Evolutionary conservation across 257 asterid genomes (phyloP).

Genomic region (Eucommia ulmoides): DNA sequence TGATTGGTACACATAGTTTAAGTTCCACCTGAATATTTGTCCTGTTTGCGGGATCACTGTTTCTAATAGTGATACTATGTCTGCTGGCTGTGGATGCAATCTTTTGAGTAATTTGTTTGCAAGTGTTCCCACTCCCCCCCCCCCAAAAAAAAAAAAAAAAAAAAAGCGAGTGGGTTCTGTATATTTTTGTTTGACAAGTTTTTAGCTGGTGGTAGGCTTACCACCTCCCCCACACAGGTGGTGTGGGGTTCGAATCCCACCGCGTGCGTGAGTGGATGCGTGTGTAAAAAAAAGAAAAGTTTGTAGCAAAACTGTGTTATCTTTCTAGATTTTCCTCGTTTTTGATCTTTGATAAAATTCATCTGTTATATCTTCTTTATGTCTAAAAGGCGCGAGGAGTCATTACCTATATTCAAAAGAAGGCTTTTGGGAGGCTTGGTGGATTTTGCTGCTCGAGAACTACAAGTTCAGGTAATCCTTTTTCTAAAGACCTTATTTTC

Average conservation of each 20-base stretch:
- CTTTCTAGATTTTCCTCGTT: no score
- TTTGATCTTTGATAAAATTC: not conserved
- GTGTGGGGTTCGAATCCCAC: no score
- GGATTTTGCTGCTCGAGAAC: constrained; percentile 93
- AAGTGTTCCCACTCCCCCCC: no score
- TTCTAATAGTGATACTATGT: no score
- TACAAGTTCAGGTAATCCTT: constrained; percentile 76
- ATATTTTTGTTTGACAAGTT: not conserved
- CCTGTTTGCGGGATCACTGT: not conserved
- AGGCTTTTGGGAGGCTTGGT: constrained; percentile 87
- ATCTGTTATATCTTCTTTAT: constrained; percentile 5
- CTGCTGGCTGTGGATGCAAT: not conserved
- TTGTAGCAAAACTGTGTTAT: no score
- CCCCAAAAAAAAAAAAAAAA: no score
- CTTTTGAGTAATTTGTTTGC: not conserved
- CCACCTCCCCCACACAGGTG: no score
- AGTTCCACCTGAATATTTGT: not conserved
- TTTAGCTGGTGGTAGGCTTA: not conserved
- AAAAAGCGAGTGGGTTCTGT: no score
- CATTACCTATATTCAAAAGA: constrained; percentile 86
- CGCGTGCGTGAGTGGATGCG: no score
- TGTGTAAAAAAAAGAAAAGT: no score
- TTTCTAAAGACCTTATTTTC: no score
- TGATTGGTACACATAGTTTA: not conserved
- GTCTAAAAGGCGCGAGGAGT: constrained; percentile 75